Evolutionary conservation across 176 grass and related monocot species (phyloP).

Genomic region (Bonia amplexicaulis): DNA sequence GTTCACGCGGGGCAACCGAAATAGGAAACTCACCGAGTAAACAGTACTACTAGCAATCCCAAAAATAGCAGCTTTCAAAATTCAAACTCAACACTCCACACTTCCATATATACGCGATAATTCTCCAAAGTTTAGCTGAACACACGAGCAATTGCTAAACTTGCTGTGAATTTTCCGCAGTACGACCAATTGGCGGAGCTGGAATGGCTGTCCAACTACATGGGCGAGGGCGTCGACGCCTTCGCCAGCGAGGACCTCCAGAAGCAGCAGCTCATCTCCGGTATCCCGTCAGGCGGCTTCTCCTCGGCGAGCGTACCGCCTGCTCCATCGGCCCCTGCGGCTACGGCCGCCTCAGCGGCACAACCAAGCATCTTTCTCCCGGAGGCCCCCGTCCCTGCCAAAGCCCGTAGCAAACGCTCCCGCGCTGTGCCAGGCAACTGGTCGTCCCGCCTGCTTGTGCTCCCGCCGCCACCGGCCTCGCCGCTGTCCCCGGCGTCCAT

Average conservation of each 20-base stretch:
- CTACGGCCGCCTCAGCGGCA: background rate
- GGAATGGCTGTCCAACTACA: conserved; percentile 90
- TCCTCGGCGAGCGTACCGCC: background rate
- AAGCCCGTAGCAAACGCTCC: conserved; percentile 68
- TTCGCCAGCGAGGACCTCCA: conserved; percentile 84
- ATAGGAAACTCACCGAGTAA: background rate
- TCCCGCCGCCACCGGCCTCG: conserved; percentile 24
- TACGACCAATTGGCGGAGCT: conserved; percentile 83
- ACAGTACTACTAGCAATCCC: background rate
- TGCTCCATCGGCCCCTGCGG: background rate
- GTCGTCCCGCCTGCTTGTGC: conserved; percentile 56
- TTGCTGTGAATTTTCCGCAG: conserved; percentile 49
- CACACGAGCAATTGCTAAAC: background rate
- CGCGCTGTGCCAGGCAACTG: conserved; percentile 51
- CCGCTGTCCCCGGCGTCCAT: conserved; percentile 39
- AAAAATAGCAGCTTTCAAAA: conserved; percentile 21
- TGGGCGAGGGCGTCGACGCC: conserved; percentile 52
- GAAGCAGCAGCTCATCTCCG: conserved; percentile 82
- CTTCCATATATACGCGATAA: background rate
- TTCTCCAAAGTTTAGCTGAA: background rate
- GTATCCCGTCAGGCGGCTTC: conserved; percentile 35
- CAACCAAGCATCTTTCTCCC: conserved; percentile 33
- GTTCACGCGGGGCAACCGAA: background rate
- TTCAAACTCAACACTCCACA: background rate
- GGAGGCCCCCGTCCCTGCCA: conserved; percentile 47